phyloP scores from a whole-genome alignment of 148 eudicot genomes.

The Salicornia ramosissima region DNA sequence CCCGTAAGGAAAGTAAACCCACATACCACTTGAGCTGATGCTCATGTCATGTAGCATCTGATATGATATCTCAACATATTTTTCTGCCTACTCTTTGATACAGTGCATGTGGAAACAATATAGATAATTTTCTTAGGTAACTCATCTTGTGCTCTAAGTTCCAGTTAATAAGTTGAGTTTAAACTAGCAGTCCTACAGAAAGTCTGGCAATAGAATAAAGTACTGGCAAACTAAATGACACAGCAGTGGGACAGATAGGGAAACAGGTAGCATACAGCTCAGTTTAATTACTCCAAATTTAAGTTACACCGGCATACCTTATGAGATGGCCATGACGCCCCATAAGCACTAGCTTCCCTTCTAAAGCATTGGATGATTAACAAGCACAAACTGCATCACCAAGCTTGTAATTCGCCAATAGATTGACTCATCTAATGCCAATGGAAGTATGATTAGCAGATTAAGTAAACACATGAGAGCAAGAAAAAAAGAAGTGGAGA shows the following conservation, averaged over 20 bases:
- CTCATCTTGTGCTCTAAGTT: not conserved
- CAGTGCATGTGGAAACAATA: not conserved
- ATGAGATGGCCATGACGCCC: not conserved
- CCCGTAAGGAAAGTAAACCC: not conserved
- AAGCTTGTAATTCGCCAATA: not conserved
- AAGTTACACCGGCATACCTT: not conserved
- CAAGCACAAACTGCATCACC: not conserved
- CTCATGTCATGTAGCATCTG: not conserved
- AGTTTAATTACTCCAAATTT: not conserved
- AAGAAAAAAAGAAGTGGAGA: not conserved
- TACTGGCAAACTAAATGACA: not conserved
- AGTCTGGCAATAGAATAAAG: not conserved
- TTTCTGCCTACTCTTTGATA: not conserved
- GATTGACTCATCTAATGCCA: conserved; percentile 10
- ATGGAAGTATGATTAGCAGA: not conserved
- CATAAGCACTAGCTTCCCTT: not conserved
- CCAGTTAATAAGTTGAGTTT: too few species aligned
- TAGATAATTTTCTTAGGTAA: not conserved
- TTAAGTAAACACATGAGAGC: not conserved
- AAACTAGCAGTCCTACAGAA: not conserved
- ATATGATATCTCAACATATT: not conserved
- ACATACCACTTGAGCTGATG: not conserved
- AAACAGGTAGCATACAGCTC: not conserved
- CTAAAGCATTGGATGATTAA: not conserved
- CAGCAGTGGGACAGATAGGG: not conserved